These are phyloP conservation scores for Paramecium sonneborni DNA, from an alignment of 73 alveolate genomes.

Conservation along the genomic window DNA sequence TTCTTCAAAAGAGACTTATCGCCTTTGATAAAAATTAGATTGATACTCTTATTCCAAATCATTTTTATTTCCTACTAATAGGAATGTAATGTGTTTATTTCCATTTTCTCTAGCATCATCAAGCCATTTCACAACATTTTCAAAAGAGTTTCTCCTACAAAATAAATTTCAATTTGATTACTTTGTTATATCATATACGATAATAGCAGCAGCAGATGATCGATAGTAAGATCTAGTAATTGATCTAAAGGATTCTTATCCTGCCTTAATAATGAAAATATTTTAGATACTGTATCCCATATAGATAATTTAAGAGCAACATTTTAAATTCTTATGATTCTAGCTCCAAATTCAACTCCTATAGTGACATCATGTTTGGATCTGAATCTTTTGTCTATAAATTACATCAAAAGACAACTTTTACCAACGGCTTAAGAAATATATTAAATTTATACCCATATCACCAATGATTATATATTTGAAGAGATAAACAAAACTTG, in stretches of 20 bases:
- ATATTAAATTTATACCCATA: constrained; percentile 69
- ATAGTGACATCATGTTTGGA: constrained; percentile 91
- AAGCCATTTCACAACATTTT: constrained; percentile 88
- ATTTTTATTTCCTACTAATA: constrained; percentile 90
- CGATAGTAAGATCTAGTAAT: constrained; percentile 89
- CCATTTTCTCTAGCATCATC: constrained; percentile 92
- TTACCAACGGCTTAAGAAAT: constrained; percentile 85
- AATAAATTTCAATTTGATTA: background rate
- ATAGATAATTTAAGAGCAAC: constrained; percentile 86
- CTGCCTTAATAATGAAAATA: constrained; percentile 73
- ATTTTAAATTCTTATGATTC: constrained; percentile 79
- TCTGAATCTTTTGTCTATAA: constrained; percentile 90
- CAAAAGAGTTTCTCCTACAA: constrained; percentile 82
- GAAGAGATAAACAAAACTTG: constrained; percentile 76
- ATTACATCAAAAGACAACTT: constrained; percentile 87
- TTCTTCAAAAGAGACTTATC: constrained; percentile 72
- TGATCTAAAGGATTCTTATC: constrained; percentile 84
- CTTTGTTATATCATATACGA: constrained; percentile 89
- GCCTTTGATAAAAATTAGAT: constrained; percentile 57
- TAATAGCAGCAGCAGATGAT: constrained; percentile 92
- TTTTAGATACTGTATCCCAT: constrained; percentile 92
- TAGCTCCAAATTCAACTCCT: constrained; percentile 97
- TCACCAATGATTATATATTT: constrained; percentile 89
- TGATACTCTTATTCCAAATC: constrained; percentile 84
- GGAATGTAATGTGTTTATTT: constrained; percentile 87